These are phyloP conservation scores for Phialemonium atrogriseum DNA, from an alignment of 2,329 filamentous ascomycete species.

Conservation along the genomic window DNA sequence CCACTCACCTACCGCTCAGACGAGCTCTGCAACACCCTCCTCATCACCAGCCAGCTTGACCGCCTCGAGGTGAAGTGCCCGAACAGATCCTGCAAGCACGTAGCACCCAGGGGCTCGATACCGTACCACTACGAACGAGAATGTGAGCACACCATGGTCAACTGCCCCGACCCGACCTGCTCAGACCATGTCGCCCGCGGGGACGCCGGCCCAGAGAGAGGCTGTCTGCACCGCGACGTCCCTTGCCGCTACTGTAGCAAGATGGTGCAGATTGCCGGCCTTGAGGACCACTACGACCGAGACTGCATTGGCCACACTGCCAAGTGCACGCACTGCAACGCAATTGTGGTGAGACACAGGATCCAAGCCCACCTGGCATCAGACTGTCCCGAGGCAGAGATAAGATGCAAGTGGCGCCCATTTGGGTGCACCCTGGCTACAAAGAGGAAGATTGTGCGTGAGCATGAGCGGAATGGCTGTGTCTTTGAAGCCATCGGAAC, in stretches of 20 bases:
- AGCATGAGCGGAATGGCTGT: constrained; percentile 37
- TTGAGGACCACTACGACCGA: constrained; percentile 33
- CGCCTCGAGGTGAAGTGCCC: constrained; percentile 51
- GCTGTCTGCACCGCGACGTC: constrained; percentile 45
- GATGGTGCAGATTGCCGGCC: constrained; percentile 36
- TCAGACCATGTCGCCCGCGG: constrained; percentile 41
- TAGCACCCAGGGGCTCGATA: constrained; percentile 44
- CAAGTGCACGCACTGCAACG: constrained; percentile 40
- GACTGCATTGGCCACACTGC: constrained; percentile 38
- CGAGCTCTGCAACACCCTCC: constrained; percentile 20
- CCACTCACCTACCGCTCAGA: constrained; percentile 25
- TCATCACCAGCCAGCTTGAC: constrained; percentile 54
- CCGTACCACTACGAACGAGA: constrained; percentile 47
- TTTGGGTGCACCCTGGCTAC: constrained; percentile 37
- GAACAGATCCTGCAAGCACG: constrained; percentile 43
- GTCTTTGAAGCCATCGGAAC: constrained; percentile 42
- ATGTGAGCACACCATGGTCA: constrained; percentile 46
- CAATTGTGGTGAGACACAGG: constrained; percentile 32
- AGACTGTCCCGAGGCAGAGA: constrained; percentile 33
- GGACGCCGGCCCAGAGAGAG: constrained; percentile 35
- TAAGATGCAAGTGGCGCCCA: constrained; percentile 37
- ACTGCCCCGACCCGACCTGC: constrained; percentile 47
- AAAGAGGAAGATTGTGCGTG: constrained; percentile 29
- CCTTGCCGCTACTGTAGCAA: constrained; percentile 47
- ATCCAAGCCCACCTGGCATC: constrained; percentile 37